Conservation (phyloP, 257 asterid species). For the Verbena officinalis region DNA sequence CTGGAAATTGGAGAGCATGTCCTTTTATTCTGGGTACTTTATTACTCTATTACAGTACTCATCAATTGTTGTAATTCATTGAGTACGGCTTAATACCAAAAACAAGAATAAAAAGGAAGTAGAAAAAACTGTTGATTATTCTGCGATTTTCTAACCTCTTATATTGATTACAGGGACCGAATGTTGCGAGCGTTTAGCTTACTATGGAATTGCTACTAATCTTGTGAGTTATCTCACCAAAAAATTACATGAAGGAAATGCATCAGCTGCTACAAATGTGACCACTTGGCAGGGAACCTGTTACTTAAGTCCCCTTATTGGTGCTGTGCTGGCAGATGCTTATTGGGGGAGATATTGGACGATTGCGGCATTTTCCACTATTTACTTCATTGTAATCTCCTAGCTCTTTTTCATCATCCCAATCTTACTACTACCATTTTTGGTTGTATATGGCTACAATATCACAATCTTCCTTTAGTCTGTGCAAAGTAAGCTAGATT, state of each 20-base stretch:
- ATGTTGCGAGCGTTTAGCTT: slow-evolving; percentile 96
- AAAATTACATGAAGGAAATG: slow-evolving; percentile 87
- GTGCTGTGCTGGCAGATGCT: slow-evolving; percentile 96
- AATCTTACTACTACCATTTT: slow-evolving; percentile 6
- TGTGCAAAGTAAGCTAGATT: too few species aligned
- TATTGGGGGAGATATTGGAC: slow-evolving; percentile 99
- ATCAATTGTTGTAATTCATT: background rate
- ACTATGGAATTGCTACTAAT: slow-evolving; percentile 92
- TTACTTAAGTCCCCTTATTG: slow-evolving; percentile 87
- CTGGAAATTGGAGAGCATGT: slow-evolving; percentile 98
- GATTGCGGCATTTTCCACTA: slow-evolving; percentile 89
- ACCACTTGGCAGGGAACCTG: slow-evolving; percentile 99
- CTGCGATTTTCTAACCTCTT: slow-evolving; percentile 26
- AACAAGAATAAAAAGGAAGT: too few species aligned
- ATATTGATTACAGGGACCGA: slow-evolving; percentile 74
- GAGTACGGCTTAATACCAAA: too few species aligned
- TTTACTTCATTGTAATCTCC: slow-evolving; percentile 74
- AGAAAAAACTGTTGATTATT: background rate
- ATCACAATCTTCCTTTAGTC: slow-evolving; percentile 19
- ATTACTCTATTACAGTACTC: background rate
- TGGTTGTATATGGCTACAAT: slow-evolving; percentile 9
- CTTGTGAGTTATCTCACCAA: slow-evolving; percentile 89
- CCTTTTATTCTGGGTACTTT: slow-evolving; percentile 85
- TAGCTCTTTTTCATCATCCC: slow-evolving; percentile 15
- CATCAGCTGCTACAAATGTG: slow-evolving; percentile 92